Conservation (phyloP, 305 asterid species). For the Fraxinus sp. region DNA sequence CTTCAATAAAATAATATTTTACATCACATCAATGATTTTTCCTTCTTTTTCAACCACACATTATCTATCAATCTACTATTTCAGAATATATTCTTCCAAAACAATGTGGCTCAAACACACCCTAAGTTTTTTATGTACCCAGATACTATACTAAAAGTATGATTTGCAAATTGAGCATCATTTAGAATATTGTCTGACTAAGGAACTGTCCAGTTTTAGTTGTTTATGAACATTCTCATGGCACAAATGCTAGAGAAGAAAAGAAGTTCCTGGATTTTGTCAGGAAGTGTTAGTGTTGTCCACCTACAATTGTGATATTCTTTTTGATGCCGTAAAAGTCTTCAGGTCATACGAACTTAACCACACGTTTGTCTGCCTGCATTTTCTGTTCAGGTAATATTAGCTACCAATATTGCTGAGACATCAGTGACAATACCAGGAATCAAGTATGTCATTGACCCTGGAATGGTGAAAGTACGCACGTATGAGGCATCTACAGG, state of each 20-base stretch:
- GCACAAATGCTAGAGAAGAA: background rate
- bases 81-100: too few relatives aligned
- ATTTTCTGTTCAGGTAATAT: conserved; percentile 57
- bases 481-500: conserved; percentile 79
- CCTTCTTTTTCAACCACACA: too few relatives aligned
- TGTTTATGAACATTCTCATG: background rate
- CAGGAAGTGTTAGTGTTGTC: conserved; percentile 6
- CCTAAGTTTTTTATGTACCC: background rate
- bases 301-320: conserved; percentile 11
- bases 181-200: background rate
- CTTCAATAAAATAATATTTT: too few relatives aligned
- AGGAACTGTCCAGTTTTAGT: background rate
- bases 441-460: conserved; percentile 92
- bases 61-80: too few relatives aligned
- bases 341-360: conserved; percentile 19
- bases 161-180: background rate
- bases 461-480: conserved; percentile 96
- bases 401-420: conserved; percentile 97
- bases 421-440: conserved; percentile 99
- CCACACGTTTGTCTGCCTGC: conserved; percentile 19
- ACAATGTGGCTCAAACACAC: too few relatives aligned
- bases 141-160: background rate
- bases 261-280: conserved; percentile 8
- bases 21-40: too few relatives aligned
- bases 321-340: conserved; percentile 1